Base-by-base conservation (phyloP, 768 basidiomycete species). In the Lactarius deliciosus region DNA sequence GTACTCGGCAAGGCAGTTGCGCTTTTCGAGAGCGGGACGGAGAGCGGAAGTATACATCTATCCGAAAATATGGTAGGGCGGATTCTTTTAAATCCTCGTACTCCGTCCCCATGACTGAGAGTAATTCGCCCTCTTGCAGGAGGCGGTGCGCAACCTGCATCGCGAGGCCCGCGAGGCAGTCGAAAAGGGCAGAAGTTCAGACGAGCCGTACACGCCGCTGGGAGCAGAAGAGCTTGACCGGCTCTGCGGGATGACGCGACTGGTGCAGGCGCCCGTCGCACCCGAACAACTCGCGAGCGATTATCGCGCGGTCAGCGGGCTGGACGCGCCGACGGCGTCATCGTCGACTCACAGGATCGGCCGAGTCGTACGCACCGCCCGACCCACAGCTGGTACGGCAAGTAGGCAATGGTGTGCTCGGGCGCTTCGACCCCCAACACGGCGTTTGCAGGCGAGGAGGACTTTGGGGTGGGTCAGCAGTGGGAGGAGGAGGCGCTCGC, bases 1-100 rank as follows among this genome's bases (percentile, higher is more conserved):
- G 75, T 79, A 47, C 74, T 81, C 3, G 77, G 79, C 57, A 73
- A 71, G 43, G 68, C 75, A 6, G 72, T 69, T 32, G 73, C 73
- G 5, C 62, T 79, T 15, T 77, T 78, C 47, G 74, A 78, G 61
- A 66, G 72, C 16, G 74, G 74, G 1, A 68, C 71, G 5, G 62
- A 57, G 11, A 68, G 64, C 5, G 72, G 76, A 41, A 73, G 69
- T 61, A 70, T 72, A 10, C 72, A 73, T 20, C 65, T 72, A 5
- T 73, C 73, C 34, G 74, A 76, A 40, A 71, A 66, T 30, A 61
- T 69, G 56, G 70, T 66, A 18, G 3, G 60, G 4, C 2, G 3
- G 0, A 9, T 28, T 38, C 5, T 6, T 15, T 11, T 3, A 38
- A 38, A 18, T 13, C 20, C 9, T 30, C 25, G 43, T n/a, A 22